Conservation (phyloP, 225 moss, liverwort and hornwort species). For the Bryoerythrophyllum caledonicum region DNA sequence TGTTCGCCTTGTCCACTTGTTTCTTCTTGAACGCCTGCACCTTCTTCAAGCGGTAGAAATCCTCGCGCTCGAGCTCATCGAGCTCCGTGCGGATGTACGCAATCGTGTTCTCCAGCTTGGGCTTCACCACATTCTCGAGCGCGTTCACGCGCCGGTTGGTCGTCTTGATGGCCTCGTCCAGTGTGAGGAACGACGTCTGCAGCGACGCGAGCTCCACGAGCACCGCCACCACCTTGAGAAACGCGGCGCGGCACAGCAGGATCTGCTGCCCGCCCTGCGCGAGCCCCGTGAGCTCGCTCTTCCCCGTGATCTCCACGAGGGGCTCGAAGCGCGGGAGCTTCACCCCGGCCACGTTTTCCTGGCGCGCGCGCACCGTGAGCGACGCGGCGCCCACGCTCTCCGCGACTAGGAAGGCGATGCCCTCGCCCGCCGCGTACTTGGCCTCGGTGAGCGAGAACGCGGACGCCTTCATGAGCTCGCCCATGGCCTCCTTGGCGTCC, state of each 20-base stretch:
- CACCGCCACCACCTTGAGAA: conserved; percentile 60
- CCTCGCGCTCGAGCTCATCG: conserved; percentile 76
- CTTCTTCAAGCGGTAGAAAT: conserved; percentile 74
- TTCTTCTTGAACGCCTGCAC: conserved; percentile 71
- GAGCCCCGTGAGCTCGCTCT: conserved; percentile 59
- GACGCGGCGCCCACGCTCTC: conserved; percentile 70
- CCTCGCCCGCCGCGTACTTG: conserved; percentile 69
- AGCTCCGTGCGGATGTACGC: conserved; percentile 67
- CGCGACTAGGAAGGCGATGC: conserved; percentile 60
- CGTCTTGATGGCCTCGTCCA: conserved; percentile 74
- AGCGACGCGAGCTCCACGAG: conserved; percentile 69
- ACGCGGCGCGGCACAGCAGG: conserved; percentile 57
- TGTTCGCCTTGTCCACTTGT: conserved; percentile 22
- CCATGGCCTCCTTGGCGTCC: conserved; percentile 68
- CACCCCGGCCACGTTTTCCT: conserved; percentile 53
- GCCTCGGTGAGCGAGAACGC: conserved; percentile 68
- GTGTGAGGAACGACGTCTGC: conserved; percentile 69
- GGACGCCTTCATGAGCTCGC: conserved; percentile 60
- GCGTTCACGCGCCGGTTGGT: conserved; percentile 72
- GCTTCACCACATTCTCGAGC: conserved; percentile 72
- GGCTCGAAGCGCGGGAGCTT: conserved; percentile 62
- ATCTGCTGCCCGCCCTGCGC: conserved; percentile 67
- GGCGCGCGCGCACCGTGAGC: conserved; percentile 56
- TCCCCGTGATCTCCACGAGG: conserved; percentile 47
- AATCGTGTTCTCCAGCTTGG: conserved; percentile 70